Evolutionary conservation across 1,284 basidiomycete species (phyloP).

Genomic region (Puccinia hordei): DNA sequence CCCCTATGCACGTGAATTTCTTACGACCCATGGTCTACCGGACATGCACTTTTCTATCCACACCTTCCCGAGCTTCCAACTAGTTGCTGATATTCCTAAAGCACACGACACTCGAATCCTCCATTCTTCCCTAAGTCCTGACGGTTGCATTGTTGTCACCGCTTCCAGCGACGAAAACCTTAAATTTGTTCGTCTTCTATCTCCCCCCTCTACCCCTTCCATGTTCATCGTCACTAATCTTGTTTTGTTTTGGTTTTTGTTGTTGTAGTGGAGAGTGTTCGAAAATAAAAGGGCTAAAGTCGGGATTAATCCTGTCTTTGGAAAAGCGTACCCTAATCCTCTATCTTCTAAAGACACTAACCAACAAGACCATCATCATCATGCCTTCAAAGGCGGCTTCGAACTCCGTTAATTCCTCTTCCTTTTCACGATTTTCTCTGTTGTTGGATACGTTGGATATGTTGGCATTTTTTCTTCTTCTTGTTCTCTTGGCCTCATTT

Average conservation of each 20-base stretch:
- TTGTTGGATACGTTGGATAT: too few species aligned
- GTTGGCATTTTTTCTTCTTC: too few species aligned
- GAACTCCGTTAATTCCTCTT: constrained; percentile 6
- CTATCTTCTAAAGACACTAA: not conserved
- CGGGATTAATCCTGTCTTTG: not conserved
- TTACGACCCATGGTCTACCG: constrained; percentile 92
- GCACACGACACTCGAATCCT: constrained; percentile 88
- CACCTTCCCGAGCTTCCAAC: constrained; percentile 70
- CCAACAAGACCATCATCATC: constrained; percentile 18
- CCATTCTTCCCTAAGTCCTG: constrained; percentile 79
- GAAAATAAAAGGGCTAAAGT: constrained; percentile 23
- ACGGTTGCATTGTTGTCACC: constrained; percentile 83
- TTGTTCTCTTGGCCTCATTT: too few species aligned
- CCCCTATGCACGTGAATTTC: constrained; percentile 82
- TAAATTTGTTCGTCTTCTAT: constrained; percentile 66
- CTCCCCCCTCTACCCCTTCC: not conserved
- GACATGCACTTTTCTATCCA: constrained; percentile 70
- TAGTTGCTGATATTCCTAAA: constrained; percentile 82
- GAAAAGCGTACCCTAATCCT: constrained; percentile 21
- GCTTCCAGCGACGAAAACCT: constrained; percentile 90
- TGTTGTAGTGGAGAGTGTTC: constrained; percentile 36
- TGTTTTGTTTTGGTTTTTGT: not conserved
- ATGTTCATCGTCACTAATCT: not conserved
- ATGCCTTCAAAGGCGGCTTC: not conserved
- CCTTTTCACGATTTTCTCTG: not conserved